Evolutionary conservation across 768 basidiomycete genomes (phyloP), one percentile per base, ranked within the genome.

Genomic region (Lactarius quietus): DNA sequence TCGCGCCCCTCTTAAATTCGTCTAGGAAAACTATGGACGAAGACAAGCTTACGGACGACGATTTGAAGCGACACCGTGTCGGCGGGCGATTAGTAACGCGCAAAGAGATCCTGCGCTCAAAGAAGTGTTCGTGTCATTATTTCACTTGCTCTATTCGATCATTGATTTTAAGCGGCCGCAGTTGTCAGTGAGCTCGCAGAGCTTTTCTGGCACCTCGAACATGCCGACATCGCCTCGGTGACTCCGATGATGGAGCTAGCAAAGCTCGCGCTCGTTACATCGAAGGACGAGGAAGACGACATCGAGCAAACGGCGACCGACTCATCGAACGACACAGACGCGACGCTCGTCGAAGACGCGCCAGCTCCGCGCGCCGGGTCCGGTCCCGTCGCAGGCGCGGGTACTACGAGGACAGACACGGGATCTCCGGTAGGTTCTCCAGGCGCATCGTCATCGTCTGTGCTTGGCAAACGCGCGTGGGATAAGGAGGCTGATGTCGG

Each of bases 241-340:
- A 93, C 92, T 0, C 94, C 94, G 0, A 87, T 87, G 3, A 77
- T 92, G 53, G 92, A 96, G 70, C 81, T 97, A 26, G 94, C 94
- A 7, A 94, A 97, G 73, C 84, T 96, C 28, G 95, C 94, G 0
- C 83, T 97, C 23, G 88, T 95, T 38, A 94, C 94, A 6, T 90
- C 91, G 3, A 86, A 92, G 71, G 93, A 95, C 67, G 94, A 95
- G 74, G 91, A 92, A 67, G 91, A 90, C 66, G 89, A 90, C 68
- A 82, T 80, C 14, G 87, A 87, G 33, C 88, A 88, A 66, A 82
- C 86, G 62, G 86, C 85, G 62, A 91, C 90, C 1, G 90, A 90
- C 71, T 86, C 88, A 26, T 92, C 92, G 26, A 90, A 92, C 68
- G 92, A 93, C 72, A 92, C 91, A 1, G 92, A 93, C 74, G 92